Evolutionary conservation across 2,329 filamentous ascomycete genomes (phyloP).

Genomic region (Aspergillus pseudonomiae): DNA sequence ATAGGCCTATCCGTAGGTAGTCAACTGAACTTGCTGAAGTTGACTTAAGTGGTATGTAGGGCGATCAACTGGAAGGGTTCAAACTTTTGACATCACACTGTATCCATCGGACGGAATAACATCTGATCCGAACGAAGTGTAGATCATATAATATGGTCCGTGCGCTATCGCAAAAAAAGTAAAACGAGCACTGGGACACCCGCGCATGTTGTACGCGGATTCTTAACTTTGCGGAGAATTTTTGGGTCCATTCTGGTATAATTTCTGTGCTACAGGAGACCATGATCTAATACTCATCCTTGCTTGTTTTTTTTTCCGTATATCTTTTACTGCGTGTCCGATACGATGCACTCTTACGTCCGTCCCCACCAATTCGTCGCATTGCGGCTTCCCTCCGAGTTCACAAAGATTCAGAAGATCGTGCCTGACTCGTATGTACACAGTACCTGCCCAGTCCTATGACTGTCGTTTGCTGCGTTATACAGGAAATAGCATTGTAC

Average conservation of each 20-base stretch:
- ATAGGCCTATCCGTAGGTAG: background rate
- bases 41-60: too few relatives aligned
- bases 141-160: constrained; percentile 15
- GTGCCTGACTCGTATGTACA: constrained; percentile 66
- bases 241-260: background rate
- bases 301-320: background rate
- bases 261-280: background rate
- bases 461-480: constrained; percentile 10
- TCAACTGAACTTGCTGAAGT: too few relatives aligned
- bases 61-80: too few relatives aligned
- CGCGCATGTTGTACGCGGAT: background rate
- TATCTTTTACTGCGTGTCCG: background rate
- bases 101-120: constrained; percentile 10
- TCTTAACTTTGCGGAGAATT: background rate
- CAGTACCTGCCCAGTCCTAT: constrained; percentile 16
- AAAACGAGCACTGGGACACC: constrained; percentile 11
- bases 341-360: constrained; percentile 43
- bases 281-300: background rate
- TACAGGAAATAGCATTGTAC: background rate
- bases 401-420: constrained; percentile 61
- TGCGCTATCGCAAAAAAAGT: constrained; percentile 27
- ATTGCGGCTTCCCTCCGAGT: constrained; percentile 55
- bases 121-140: background rate
- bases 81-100: too few relatives aligned
- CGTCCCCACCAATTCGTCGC: constrained; percentile 41